These are phyloP conservation scores for Hyphodiscus sp. DNA, from an alignment of 2,329 filamentous ascomycete genomes.

Conservation along the genomic window DNA sequence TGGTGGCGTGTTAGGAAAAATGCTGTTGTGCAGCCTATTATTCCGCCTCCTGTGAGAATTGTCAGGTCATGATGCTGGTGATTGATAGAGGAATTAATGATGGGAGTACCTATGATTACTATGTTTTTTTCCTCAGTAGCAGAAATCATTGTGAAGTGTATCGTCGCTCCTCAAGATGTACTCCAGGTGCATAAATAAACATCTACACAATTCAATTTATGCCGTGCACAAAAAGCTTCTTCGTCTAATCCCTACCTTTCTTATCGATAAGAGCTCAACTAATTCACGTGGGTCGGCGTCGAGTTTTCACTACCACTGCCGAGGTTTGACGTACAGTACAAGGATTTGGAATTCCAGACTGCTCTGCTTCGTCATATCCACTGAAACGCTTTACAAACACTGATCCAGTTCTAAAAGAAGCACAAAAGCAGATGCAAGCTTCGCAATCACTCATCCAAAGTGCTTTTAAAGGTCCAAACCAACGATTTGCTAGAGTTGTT, in stretches of 20 bases:
- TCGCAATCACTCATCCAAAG: constrained; percentile 6
- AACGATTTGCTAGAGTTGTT: constrained; percentile 1
- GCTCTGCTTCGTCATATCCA: constrained; percentile 12
- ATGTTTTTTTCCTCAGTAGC: constrained; percentile 20
- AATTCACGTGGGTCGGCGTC: too few species aligned
- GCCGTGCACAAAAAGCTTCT: not conserved
- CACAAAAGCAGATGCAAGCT: not conserved
- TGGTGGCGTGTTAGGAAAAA: constrained; percentile 88
- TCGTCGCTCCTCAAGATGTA: not conserved
- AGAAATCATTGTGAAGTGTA: not conserved
- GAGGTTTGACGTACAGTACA: not conserved
- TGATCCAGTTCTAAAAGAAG: not conserved
- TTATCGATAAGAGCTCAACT: not conserved
- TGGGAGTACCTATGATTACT: constrained; percentile 27
- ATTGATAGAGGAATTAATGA: constrained; percentile 61
- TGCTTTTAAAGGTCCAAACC: constrained; percentile 9
- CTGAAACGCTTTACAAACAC: constrained; percentile 13
- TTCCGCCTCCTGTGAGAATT: constrained; percentile 57
- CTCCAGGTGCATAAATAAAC: not conserved
- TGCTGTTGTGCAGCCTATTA: constrained; percentile 86
- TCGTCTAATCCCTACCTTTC: not conserved
- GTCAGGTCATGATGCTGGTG: not conserved
- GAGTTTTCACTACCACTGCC: not conserved
- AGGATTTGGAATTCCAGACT: constrained; percentile 10
- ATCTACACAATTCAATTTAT: not conserved